Evolutionary conservation across 352 stramenopile genomes (phyloP).

Genomic region (Chrysophaeum taylorii): DNA sequence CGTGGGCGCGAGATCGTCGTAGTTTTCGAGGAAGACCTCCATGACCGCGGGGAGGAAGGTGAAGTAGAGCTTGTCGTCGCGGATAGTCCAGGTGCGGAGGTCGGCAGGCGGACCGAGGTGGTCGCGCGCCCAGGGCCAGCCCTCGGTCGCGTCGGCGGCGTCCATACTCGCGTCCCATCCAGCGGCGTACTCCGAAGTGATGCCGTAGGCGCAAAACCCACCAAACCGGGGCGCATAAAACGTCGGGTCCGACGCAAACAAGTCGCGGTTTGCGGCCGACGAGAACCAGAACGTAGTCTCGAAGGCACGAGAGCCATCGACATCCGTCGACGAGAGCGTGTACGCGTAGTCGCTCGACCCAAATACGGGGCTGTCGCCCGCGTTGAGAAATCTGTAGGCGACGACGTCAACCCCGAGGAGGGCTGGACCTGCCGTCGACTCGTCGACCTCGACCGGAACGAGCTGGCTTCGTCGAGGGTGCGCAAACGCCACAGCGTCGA

Average conservation of each 20-base stretch:
- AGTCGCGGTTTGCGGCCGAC: not conserved
- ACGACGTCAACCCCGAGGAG: slow-evolving; percentile 4
- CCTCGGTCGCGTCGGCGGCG: not conserved
- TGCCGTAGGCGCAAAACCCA: slow-evolving; percentile 7
- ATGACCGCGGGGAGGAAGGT: slow-evolving; percentile 2
- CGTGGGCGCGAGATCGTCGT: not conserved
- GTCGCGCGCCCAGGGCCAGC: slow-evolving; percentile 1
- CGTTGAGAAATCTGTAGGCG: not conserved
- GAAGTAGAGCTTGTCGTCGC: slow-evolving; percentile 11
- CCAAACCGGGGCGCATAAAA: not conserved
- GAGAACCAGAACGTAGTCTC: not conserved
- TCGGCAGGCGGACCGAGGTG: not conserved
- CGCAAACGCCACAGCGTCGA: no score
- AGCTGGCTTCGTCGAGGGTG: no score
- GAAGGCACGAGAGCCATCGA: not conserved
- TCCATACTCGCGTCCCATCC: not conserved
- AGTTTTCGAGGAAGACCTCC: not conserved
- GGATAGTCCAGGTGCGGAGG: not conserved
- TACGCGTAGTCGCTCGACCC: not conserved
- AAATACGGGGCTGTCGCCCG: not conserved
- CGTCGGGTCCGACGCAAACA: not conserved
- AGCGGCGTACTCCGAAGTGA: not conserved
- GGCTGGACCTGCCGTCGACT: no score
- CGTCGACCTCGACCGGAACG: no score
- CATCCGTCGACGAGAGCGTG: not conserved